phyloP scores from a whole-genome alignment of 805 yeast genomes.

The Wickerhamomyces canadensis region DNA sequence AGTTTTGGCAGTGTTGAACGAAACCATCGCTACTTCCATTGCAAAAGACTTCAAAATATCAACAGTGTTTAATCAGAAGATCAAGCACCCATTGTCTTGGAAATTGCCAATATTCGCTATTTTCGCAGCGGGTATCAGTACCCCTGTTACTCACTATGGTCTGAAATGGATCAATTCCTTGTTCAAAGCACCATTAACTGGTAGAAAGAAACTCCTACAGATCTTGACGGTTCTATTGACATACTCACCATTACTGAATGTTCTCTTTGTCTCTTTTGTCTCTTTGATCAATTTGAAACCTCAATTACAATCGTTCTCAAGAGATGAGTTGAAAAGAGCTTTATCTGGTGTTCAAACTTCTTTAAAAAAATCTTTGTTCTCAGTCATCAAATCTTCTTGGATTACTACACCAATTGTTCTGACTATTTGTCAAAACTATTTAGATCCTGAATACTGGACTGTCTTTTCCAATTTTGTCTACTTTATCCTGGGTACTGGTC shows the following conservation, averaged over 20 bases:
- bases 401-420: conserved; percentile 47
- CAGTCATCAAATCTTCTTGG: conserved; percentile 48
- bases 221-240: conserved; percentile 46
- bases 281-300: conserved; percentile 39
- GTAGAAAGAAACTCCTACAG: conserved; percentile 40
- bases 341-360: conserved; percentile 17
- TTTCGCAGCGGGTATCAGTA: conserved; percentile 47
- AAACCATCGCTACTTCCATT: conserved; percentile 45
- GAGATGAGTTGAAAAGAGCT: conserved; percentile 12
- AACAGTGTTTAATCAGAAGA: conserved; percentile 10
- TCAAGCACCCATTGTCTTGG: conserved; percentile 21
- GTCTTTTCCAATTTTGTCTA: conserved; percentile 54
- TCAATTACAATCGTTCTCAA: conserved; percentile 8
- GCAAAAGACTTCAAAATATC: conserved; percentile 38
- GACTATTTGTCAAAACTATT: conserved; percentile 49
- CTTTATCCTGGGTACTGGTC: conserved; percentile 56
- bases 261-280: conserved; percentile 46
- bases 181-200: conserved; percentile 37
- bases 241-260: conserved; percentile 48
- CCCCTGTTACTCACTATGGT: conserved; percentile 55
- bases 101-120: conserved; percentile 50
- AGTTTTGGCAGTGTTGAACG: conserved; percentile 49
- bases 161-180: conserved; percentile 41
- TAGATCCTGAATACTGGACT: conserved; percentile 59
- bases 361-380: conserved; percentile 36